These are phyloP conservation scores for Fallopia convolvulus DNA, from an alignment of 148 eudicot species.

Conservation along the genomic window DNA sequence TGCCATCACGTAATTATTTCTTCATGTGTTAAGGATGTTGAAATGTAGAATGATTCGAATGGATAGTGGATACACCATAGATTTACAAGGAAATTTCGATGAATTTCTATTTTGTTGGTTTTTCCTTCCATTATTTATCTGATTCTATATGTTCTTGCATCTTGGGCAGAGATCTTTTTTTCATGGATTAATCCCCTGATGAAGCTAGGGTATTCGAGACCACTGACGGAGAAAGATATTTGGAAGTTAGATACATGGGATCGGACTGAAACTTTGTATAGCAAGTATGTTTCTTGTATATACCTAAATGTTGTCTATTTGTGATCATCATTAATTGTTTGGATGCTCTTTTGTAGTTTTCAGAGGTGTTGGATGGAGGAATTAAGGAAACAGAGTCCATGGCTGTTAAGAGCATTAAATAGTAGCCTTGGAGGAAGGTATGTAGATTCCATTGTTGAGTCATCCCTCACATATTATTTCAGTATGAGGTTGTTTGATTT, in stretches of 20 bases:
- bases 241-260: constrained; percentile 99
- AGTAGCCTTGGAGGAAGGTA: constrained; percentile 91
- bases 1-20: background rate
- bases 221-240: constrained; percentile 90
- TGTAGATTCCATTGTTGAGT: background rate
- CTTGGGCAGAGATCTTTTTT: constrained; percentile 51
- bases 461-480: background rate
- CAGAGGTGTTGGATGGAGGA: constrained; percentile 77
- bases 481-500: background rate
- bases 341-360: constrained; percentile 40
- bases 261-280: constrained; percentile 71
- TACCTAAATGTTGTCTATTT: background rate
- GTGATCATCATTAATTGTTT: background rate
- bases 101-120: background rate
- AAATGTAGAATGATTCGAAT: background rate
- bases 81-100: background rate
- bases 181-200: constrained; percentile 84
- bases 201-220: constrained; percentile 77
- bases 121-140: background rate
- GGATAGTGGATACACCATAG: background rate
- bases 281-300: constrained; percentile 34
- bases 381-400: constrained; percentile 56
- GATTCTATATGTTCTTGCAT: constrained; percentile 7
- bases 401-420: constrained; percentile 85
- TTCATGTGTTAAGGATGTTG: background rate